phyloP scores from a whole-genome alignment of 306 rosid species.

The Delonix regia region DNA sequence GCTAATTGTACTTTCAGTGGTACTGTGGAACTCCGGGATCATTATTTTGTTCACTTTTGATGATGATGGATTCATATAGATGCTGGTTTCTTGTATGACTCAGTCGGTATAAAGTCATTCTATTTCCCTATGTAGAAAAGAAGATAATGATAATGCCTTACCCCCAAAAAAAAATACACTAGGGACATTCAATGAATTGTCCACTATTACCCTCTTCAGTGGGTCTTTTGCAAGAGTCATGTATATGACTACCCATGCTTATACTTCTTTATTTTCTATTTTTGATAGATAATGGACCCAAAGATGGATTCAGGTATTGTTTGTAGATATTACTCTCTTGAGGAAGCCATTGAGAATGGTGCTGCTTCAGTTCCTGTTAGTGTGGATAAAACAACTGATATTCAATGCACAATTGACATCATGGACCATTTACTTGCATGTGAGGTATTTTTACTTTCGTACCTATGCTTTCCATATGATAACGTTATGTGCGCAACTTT shows the following conservation, averaged over 20 bases:
- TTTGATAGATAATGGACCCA: slow-evolving; percentile 95
- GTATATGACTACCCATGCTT: slow-evolving; percentile 11
- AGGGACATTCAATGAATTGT: slow-evolving; percentile 3
- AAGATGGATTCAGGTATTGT: slow-evolving; percentile 97
- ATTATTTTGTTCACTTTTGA: background rate
- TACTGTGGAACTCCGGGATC: background rate
- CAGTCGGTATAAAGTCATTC: background rate
- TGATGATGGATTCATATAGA: background rate
- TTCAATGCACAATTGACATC: slow-evolving; percentile 74
- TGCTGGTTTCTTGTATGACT: background rate
- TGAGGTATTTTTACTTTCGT: slow-evolving; percentile 63
- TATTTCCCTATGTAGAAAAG: slow-evolving; percentile 12
- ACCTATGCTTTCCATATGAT: slow-evolving; percentile 17
- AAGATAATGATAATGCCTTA: slow-evolving; percentile 4
- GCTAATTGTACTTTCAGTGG: slow-evolving; percentile 2
- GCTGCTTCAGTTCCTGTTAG: slow-evolving; percentile 96
- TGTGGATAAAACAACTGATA: slow-evolving; percentile 70
- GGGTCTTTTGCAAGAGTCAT: slow-evolving; percentile 13
- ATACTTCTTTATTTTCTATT: slow-evolving; percentile 10
- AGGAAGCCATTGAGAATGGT: slow-evolving; percentile 92
- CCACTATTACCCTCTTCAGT: background rate
- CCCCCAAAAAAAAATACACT: background rate
- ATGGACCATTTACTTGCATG: slow-evolving; percentile 95
- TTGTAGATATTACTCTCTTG: slow-evolving; percentile 82
- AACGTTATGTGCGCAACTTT: slow-evolving; percentile 24